Conservation (phyloP, 2,329 filamentous ascomycete species). For the Aspergillus aculeatus region DNA sequence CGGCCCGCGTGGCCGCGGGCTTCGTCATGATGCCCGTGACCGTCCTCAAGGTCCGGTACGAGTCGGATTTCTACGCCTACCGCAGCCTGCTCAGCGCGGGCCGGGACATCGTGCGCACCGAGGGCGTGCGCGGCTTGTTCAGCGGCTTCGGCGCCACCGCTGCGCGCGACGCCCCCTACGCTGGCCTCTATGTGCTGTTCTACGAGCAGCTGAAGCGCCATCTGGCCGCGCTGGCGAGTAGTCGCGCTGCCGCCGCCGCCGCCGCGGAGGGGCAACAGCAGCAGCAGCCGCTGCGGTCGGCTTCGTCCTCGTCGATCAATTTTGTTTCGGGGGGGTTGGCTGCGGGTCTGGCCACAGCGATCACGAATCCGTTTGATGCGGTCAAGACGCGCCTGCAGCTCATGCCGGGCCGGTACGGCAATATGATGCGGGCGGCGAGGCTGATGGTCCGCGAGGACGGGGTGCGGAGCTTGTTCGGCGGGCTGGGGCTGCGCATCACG, state of each 20-base stretch:
- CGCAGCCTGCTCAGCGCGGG: slow-evolving; percentile 70
- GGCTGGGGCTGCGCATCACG: slow-evolving; percentile 79
- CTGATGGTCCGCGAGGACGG: slow-evolving; percentile 84
- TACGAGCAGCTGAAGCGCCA: slow-evolving; percentile 65
- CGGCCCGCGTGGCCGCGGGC: slow-evolving; percentile 80
- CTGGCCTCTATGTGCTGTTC: slow-evolving; percentile 88
- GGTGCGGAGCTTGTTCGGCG: slow-evolving; percentile 75
- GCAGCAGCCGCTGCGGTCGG: slow-evolving; percentile 15
- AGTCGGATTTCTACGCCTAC: slow-evolving; percentile 83
- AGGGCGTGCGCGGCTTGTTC: slow-evolving; percentile 84
- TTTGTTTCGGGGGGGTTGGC: slow-evolving; percentile 80
- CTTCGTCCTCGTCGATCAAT: slow-evolving; percentile 63
- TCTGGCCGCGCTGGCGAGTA: slow-evolving; percentile 27
- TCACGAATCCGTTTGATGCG: slow-evolving; percentile 96
- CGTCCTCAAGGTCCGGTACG: slow-evolving; percentile 93
- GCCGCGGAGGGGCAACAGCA: slow-evolving; percentile 16
- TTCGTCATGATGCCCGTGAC: slow-evolving; percentile 95
- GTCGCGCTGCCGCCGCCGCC: too few relatives aligned
- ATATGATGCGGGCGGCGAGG: slow-evolving; percentile 73
- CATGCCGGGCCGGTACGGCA: slow-evolving; percentile 76
- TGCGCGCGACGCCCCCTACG: slow-evolving; percentile 92
- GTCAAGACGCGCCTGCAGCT: slow-evolving; percentile 94
- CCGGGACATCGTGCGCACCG: slow-evolving; percentile 68
- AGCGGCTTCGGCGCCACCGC: slow-evolving; percentile 92
- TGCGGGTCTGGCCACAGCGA: slow-evolving; percentile 75